Evolutionary conservation across 169 alveolate genomes (phyloP).

Genomic region (Blepharisma undulans): DNA sequence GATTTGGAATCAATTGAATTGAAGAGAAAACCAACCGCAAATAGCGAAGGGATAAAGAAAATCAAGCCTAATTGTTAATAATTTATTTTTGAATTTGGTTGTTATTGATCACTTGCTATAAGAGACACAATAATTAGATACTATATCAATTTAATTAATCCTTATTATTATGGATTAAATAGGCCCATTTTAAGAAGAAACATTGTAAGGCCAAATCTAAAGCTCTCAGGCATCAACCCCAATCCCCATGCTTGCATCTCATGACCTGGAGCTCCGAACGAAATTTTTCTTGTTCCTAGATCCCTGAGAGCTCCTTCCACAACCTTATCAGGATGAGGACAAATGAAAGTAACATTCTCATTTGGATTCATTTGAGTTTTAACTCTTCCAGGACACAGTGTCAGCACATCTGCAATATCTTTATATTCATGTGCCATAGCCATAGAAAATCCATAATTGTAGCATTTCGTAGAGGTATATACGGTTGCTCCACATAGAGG

Average conservation of each 20-base stretch:
- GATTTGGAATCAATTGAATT: not conserved
- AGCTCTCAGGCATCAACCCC: not conserved
- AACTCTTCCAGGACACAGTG: not conserved
- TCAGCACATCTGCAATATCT: not conserved
- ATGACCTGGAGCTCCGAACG: not conserved
- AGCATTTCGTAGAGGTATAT: not conserved
- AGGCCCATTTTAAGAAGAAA: not conserved
- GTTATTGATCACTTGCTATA: too few relatives aligned
- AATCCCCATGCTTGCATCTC: not conserved
- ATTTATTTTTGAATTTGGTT: not conserved
- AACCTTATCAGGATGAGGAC: not conserved
- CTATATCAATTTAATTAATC: too few relatives aligned
- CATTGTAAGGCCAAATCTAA: not conserved
- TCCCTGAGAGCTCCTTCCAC: not conserved
- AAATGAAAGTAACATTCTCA: not conserved
- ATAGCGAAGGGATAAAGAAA: not conserved
- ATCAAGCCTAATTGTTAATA: not conserved
- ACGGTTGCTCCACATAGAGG: not conserved
- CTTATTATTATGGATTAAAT: not conserved
- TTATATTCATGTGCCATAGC: not conserved
- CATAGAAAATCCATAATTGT: not conserved
- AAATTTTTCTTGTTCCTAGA: not conserved
- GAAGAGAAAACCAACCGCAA: not conserved
- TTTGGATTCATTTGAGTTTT: not conserved
- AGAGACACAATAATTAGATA: not conserved